These are phyloP conservation scores for Syncephalastrum sp. DNA, from an alignment of 371 early-diverging fungal species.

Conservation along the genomic window DNA sequence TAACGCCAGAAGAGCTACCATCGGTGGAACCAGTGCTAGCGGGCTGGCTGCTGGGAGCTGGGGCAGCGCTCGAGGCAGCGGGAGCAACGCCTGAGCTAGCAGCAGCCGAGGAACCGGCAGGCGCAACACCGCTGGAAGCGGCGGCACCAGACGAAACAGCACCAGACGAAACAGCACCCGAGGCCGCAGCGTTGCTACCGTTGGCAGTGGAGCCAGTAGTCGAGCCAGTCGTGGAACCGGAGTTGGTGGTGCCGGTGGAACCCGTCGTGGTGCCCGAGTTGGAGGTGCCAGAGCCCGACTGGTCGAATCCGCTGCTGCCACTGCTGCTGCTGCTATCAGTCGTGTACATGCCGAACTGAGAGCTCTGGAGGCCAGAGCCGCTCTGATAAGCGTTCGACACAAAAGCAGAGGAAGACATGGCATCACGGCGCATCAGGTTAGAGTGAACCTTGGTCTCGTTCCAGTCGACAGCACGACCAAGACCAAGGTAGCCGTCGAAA, in stretches of 20 bases:
- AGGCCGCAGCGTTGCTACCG: not conserved
- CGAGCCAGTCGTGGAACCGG: slow-evolving; percentile 3
- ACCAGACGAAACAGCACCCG: not conserved
- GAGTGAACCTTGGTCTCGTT: slow-evolving; percentile 23
- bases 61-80: slow-evolving; percentile 5
- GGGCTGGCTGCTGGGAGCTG: slow-evolving; percentile 8
- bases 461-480: slow-evolving; percentile 40
- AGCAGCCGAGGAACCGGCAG: slow-evolving; percentile 1
- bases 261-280: slow-evolving; percentile 1
- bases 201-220: slow-evolving; percentile 9
- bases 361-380: slow-evolving; percentile 29
- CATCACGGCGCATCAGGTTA: slow-evolving; percentile 28
- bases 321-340: slow-evolving; percentile 6
- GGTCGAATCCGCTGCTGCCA: slow-evolving; percentile 23
- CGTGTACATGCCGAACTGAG: slow-evolving; percentile 49
- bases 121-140: not conserved
- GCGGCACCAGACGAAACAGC: not conserved
- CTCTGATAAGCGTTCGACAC: slow-evolving; percentile 43
- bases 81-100: too few relatives aligned
- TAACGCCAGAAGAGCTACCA: slow-evolving; percentile 10
- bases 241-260: slow-evolving; percentile 6
- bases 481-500: slow-evolving; percentile 51
- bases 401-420: slow-evolving; percentile 30
- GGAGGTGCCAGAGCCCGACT: slow-evolving; percentile 13
- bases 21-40: not conserved